These are phyloP conservation scores for Candida morakotiae DNA, from an alignment of 805 yeast species.

Conservation along the genomic window DNA sequence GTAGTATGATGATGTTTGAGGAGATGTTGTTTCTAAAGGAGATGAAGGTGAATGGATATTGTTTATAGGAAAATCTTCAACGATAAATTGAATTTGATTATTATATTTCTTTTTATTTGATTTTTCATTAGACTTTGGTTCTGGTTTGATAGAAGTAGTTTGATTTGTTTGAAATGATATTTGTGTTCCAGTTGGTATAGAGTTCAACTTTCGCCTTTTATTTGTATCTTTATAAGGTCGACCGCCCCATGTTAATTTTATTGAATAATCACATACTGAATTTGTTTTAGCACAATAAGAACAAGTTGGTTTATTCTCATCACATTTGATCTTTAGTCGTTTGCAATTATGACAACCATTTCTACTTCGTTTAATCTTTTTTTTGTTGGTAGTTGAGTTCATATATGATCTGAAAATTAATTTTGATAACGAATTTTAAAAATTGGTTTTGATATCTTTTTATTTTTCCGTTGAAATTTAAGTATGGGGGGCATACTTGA, in stretches of 20 bases:
- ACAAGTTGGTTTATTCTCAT: constrained; percentile 63
- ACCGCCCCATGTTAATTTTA: constrained; percentile 73
- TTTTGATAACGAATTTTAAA: not conserved
- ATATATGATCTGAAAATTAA: not conserved
- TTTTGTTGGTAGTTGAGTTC: not conserved
- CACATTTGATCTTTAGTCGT: constrained; percentile 62
- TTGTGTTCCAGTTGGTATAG: not conserved
- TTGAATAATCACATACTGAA: constrained; percentile 55
- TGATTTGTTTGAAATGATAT: too few relatives aligned
- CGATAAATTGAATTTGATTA: constrained; percentile 5
- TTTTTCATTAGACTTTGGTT: too few relatives aligned
- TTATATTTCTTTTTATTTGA: not conserved
- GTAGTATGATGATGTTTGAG: not conserved
- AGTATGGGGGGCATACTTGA: too few relatives aligned
- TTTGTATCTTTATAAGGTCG: constrained; percentile 49
- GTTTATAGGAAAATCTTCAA: constrained; percentile 2
- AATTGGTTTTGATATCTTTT: too few relatives aligned
- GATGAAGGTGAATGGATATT: constrained; percentile 1
- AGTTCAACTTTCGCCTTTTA: constrained; percentile 20
- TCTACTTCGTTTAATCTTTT: constrained; percentile 41
- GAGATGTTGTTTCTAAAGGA: not conserved
- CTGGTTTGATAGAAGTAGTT: too few relatives aligned
- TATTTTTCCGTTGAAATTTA: too few relatives aligned
- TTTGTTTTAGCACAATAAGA: constrained; percentile 47
- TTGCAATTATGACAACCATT: constrained; percentile 63